A percentile compares a stretch with the other conserved stretches of the same genome.
These are phyloP conservation scores for Stromatinia cepivora DNA, from an alignment of 2,329 filamentous ascomycete genomes.

Conservation along the genomic window DNA sequence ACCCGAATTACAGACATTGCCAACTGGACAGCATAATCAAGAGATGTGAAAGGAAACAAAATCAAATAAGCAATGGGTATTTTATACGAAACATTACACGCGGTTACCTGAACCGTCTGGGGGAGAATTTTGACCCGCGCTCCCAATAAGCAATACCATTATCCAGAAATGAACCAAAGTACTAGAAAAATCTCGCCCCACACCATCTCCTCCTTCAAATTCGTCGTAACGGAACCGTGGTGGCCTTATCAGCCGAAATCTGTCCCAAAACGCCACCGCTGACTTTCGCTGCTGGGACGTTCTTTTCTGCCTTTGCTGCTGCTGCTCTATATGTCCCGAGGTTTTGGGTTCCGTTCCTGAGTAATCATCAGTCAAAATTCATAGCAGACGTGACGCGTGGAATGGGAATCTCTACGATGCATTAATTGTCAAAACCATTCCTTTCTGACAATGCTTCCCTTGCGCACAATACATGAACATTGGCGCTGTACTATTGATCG, in stretches of 20 bases:
- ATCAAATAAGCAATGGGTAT: neutral
- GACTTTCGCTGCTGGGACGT: constrained; percentile 5
- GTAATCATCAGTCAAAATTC: neutral
- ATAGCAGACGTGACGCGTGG: too few relatives aligned
- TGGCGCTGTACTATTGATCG: constrained; percentile 66
- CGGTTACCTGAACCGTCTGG: neutral
- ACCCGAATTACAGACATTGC: neutral
- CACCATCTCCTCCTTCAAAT: neutral
- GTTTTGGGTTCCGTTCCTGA: constrained; percentile 14
- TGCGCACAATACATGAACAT: constrained; percentile 81
- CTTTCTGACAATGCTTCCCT: constrained; percentile 66
- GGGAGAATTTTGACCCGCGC: neutral
- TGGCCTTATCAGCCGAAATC: neutral
- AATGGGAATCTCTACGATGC: constrained; percentile 23
- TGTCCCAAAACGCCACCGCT: neutral
- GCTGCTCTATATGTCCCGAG: constrained; percentile 14
- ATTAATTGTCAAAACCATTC: constrained; percentile 48
- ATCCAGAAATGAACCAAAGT: neutral
- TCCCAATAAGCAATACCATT: neutral
- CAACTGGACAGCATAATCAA: neutral
- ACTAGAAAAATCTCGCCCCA: neutral
- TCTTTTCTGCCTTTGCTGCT: neutral
- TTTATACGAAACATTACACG: neutral
- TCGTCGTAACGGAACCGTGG: constrained; percentile 10
- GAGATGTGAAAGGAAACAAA: neutral